Conservation (phyloP, 768 basidiomycete species). For the Boletus tylopilopsis region DNA sequence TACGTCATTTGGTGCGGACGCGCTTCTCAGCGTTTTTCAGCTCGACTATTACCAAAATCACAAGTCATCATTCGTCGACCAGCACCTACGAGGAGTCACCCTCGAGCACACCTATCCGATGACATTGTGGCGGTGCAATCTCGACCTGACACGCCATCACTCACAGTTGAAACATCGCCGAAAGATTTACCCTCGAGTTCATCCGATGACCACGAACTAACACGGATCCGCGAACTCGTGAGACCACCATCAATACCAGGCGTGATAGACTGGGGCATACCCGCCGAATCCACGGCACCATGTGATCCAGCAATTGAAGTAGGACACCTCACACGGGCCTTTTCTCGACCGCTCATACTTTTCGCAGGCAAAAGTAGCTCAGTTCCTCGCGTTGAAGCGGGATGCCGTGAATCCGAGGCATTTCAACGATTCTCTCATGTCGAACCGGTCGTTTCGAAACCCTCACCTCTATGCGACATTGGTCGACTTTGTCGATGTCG, state of each 20-base stretch:
- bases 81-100: slow-evolving; percentile 44
- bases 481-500: slow-evolving; percentile 90
- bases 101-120: slow-evolving; percentile 48
- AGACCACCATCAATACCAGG: slow-evolving; percentile 63
- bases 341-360: not conserved
- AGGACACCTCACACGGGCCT: slow-evolving; percentile 8
- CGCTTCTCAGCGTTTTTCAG: slow-evolving; percentile 22
- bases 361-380: slow-evolving; percentile 69
- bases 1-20: not conserved
- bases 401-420: slow-evolving; percentile 66
- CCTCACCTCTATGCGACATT: slow-evolving; percentile 95
- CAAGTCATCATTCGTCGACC: slow-evolving; percentile 59
- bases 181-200: slow-evolving; percentile 15
- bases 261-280: slow-evolving; percentile 74
- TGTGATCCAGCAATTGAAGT: slow-evolving; percentile 67
- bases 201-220: slow-evolving; percentile 43
- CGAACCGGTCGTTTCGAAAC: slow-evolving; percentile 90
- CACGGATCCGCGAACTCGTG: slow-evolving; percentile 52
- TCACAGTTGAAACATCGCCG: slow-evolving; percentile 17
- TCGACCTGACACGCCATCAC: not conserved
- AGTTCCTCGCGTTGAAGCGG: slow-evolving; percentile 72
- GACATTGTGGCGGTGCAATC: slow-evolving; percentile 32
- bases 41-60: slow-evolving; percentile 43
- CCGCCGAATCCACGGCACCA: slow-evolving; percentile 47
- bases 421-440: slow-evolving; percentile 95